phyloP scores from a whole-genome alignment of 495 filamentous ascomycete species.

The Aspergillus egyptiacus region DNA sequence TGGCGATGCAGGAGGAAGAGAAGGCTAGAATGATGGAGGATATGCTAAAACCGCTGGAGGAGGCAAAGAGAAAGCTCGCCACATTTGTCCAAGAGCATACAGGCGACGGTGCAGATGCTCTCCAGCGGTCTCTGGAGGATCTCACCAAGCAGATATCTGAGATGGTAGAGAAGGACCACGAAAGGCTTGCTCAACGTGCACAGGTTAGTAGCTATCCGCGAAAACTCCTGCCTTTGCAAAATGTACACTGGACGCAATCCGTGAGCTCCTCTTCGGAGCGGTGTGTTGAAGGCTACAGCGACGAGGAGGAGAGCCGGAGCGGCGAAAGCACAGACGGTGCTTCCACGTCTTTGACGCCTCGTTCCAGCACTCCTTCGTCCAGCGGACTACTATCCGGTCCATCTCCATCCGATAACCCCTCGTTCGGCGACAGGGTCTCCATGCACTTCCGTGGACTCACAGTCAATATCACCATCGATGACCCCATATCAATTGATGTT shows the following conservation, averaged over 20 bases:
- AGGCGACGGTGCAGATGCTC: conserved; percentile 26
- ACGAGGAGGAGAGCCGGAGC: neutral
- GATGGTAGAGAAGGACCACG: conserved; percentile 41
- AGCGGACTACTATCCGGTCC: neutral
- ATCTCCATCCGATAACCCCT: neutral
- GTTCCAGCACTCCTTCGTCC: neutral
- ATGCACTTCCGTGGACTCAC: neutral
- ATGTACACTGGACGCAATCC: neutral
- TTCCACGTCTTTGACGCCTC: neutral
- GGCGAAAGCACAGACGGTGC: neutral
- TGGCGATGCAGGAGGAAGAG: conserved; percentile 25
- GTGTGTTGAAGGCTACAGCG: neutral
- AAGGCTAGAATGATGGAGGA: conserved; percentile 36
- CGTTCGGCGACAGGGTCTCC: too few species aligned
- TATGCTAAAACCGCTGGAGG: conserved; percentile 39
- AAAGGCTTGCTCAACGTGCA: conserved; percentile 42
- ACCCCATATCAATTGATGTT: neutral
- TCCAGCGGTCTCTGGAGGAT: conserved; percentile 37
- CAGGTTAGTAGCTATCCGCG: conserved; percentile 31
- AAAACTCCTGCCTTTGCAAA: neutral
- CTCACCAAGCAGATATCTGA: conserved; percentile 40
- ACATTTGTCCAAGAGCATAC: conserved; percentile 35
- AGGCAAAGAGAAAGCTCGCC: conserved; percentile 39
- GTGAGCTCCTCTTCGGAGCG: neutral
- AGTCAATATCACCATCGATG: neutral